phyloP scores from a whole-genome alignment of 1,284 basidiomycete species.

The Heterobasidion occidentale region DNA sequence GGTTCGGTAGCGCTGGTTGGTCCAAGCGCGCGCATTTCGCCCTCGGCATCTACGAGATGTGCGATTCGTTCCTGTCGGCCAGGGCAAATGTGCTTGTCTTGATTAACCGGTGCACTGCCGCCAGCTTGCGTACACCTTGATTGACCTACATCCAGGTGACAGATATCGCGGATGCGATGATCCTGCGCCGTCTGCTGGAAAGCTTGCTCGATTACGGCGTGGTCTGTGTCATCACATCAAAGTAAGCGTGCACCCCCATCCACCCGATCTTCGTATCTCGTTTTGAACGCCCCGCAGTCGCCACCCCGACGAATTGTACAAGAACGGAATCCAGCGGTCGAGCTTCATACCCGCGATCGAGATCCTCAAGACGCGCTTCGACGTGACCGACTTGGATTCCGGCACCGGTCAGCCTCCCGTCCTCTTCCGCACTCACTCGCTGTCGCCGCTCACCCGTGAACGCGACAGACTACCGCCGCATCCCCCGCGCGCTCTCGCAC shows the following conservation, averaged over 20 bases:
- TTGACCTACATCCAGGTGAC: slow-evolving; percentile 59
- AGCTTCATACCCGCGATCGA: slow-evolving; percentile 96
- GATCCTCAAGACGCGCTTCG: slow-evolving; percentile 80
- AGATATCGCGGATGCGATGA: slow-evolving; percentile 99
- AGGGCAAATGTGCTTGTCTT: no score
- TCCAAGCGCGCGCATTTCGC: no score
- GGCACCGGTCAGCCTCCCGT: slow-evolving; percentile 64
- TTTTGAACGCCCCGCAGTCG: slow-evolving; percentile 49
- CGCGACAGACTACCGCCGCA: slow-evolving; percentile 81
- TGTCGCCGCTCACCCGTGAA: slow-evolving; percentile 17
- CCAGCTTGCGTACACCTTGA: background rate
- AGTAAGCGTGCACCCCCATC: slow-evolving; percentile 46
- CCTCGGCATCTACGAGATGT: no score
- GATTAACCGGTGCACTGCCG: no score
- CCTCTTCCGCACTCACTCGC: background rate
- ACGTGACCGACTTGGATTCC: slow-evolving; percentile 89
- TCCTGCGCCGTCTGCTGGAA: slow-evolving; percentile 86
- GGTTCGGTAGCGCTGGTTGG: background rate
- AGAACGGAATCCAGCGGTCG: slow-evolving; percentile 97
- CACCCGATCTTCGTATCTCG: background rate
- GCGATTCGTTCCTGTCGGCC: no score
- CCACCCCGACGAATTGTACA: slow-evolving; percentile 95
- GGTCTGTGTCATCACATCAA: slow-evolving; percentile 93
- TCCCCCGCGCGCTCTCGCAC: slow-evolving; percentile 84
- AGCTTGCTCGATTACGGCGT: slow-evolving; percentile 83